Evolutionary conservation across 2,329 filamentous ascomycete species (phyloP).

Genomic region (Tolypocladium amazonense): DNA sequence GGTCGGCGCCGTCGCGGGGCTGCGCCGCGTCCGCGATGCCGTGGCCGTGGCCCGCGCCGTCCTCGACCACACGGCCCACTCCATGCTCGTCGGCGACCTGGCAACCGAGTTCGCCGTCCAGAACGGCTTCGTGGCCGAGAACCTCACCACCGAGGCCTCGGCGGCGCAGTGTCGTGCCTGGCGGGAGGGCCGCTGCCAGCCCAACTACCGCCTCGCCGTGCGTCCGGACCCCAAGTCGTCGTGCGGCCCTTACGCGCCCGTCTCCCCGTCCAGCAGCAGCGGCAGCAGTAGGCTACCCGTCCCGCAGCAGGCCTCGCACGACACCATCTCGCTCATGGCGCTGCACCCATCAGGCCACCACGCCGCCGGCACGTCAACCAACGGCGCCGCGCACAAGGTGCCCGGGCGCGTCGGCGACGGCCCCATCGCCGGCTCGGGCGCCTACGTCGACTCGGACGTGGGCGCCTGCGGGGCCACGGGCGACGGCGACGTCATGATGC

Average conservation of each 20-base stretch:
- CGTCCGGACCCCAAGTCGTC: conserved; percentile 27
- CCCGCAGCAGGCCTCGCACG: conserved; percentile 24
- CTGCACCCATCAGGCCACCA: conserved; percentile 32
- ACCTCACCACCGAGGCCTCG: conserved; percentile 31
- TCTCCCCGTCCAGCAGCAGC: background rate
- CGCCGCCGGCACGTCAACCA: conserved; percentile 45
- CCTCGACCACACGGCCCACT: conserved; percentile 39
- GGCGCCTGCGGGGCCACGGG: conserved; percentile 46
- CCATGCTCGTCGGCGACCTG: conserved; percentile 39
- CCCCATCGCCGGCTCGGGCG: conserved; percentile 42
- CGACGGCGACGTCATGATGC: conserved; percentile 47
- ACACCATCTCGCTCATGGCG: conserved; percentile 43
- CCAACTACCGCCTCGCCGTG: conserved; percentile 39
- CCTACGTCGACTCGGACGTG: conserved; percentile 42
- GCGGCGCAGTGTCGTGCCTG: conserved; percentile 29
- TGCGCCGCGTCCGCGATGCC: conserved; percentile 37
- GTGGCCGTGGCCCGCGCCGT: conserved; percentile 39
- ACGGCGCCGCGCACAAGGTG: conserved; percentile 42
- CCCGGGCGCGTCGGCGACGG: conserved; percentile 46
- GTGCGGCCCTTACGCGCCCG: conserved; percentile 37
- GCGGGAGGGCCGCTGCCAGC: conserved; percentile 32
- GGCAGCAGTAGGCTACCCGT: background rate
- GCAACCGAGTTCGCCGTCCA: conserved; percentile 41
- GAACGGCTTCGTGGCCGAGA: conserved; percentile 37
- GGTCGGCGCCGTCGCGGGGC: conserved; percentile 39